phyloP scores from a whole-genome alignment of 768 basidiomycete species.

The Phaffia tasmanica region DNA sequence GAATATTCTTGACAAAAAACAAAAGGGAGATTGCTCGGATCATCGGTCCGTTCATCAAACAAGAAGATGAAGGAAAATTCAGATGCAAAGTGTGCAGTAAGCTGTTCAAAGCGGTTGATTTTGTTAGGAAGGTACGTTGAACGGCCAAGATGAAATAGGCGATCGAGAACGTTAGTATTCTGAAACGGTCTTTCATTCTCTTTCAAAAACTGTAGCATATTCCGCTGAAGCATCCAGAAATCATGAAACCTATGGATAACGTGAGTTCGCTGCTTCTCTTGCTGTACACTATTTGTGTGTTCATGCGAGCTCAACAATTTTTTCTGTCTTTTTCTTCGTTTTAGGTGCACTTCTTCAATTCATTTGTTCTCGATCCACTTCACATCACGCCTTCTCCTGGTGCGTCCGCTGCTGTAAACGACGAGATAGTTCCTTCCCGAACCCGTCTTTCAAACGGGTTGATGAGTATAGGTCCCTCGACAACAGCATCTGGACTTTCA shows the following conservation, averaged over 20 bases:
- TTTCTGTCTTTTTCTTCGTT: slow-evolving; percentile 24
- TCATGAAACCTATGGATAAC: slow-evolving; percentile 63
- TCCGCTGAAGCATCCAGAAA: slow-evolving; percentile 80
- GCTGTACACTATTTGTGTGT: background rate
- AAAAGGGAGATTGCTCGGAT: slow-evolving; percentile 67
- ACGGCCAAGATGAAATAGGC: too few relatives aligned
- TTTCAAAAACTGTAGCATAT: slow-evolving; percentile 48
- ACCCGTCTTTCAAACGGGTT: background rate
- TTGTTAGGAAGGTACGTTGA: slow-evolving; percentile 61
- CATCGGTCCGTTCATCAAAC: slow-evolving; percentile 70
- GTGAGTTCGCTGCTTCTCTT: slow-evolving; percentile 43
- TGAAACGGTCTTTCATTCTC: too few relatives aligned
- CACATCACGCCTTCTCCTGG: slow-evolving; percentile 45
- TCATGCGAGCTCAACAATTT: slow-evolving; percentile 11
- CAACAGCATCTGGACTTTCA: slow-evolving; percentile 39
- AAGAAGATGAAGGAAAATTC: slow-evolving; percentile 94
- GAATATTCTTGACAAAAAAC: slow-evolving; percentile 22
- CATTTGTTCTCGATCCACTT: slow-evolving; percentile 91
- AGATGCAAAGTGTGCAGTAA: slow-evolving; percentile 89
- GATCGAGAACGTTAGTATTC: too few relatives aligned
- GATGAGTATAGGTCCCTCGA: background rate
- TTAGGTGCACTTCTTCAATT: slow-evolving; percentile 83
- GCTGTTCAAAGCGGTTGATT: slow-evolving; percentile 91
- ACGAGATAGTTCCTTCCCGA: slow-evolving; percentile 47
- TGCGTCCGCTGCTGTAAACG: slow-evolving; percentile 35